Evolutionary conservation across 495 filamentous ascomycete species (phyloP).

Genomic region (Penicilliopsis zonata): DNA sequence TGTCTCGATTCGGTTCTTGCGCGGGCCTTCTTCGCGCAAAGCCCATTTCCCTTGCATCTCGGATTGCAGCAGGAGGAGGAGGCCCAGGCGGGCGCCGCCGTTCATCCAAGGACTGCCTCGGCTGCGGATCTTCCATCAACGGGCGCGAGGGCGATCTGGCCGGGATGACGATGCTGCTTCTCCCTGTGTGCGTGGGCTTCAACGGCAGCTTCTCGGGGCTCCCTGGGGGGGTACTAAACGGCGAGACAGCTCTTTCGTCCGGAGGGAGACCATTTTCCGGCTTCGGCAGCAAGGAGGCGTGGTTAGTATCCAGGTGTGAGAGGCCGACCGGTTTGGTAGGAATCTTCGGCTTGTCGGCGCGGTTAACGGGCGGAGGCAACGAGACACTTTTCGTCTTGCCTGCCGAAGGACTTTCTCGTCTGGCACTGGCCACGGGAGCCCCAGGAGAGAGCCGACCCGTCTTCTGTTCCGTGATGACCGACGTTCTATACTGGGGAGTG

Average conservation of each 20-base stretch:
- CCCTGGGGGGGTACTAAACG: constrained; percentile 82
- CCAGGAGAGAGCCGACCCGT: constrained; percentile 34
- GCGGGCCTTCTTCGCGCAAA: constrained; percentile 14
- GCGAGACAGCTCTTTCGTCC: constrained; percentile 51
- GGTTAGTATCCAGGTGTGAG: constrained; percentile 19
- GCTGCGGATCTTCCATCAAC: constrained; percentile 10
- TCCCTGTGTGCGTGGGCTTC: constrained; percentile 7
- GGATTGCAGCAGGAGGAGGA: constrained; percentile 1
- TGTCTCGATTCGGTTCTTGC: constrained; percentile 16
- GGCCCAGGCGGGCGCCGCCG: constrained; percentile 8
- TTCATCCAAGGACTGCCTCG: constrained; percentile 17
- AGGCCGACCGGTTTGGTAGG: constrained; percentile 32
- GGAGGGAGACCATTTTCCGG: constrained; percentile 18
- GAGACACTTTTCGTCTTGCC: constrained; percentile 29
- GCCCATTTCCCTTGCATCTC: constrained; percentile 19
- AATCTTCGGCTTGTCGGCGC: constrained; percentile 72
- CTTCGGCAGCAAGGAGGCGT: constrained; percentile 21
- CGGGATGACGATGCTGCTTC: constrained; percentile 5
- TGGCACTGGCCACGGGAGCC: constrained; percentile 14
- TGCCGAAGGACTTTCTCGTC: constrained; percentile 12
- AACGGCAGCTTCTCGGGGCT: constrained; percentile 48
- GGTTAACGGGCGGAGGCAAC: constrained; percentile 62
- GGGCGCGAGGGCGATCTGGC: constrained; percentile 10
- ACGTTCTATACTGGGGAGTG: constrained; percentile 33
- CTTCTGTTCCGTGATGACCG: constrained; percentile 41